Evolutionary conservation across 2,329 filamentous ascomycete species (phyloP), one percentile per base, ranked within the genome.

Genomic region (Ophiocordyceps unilateralis): DNA sequence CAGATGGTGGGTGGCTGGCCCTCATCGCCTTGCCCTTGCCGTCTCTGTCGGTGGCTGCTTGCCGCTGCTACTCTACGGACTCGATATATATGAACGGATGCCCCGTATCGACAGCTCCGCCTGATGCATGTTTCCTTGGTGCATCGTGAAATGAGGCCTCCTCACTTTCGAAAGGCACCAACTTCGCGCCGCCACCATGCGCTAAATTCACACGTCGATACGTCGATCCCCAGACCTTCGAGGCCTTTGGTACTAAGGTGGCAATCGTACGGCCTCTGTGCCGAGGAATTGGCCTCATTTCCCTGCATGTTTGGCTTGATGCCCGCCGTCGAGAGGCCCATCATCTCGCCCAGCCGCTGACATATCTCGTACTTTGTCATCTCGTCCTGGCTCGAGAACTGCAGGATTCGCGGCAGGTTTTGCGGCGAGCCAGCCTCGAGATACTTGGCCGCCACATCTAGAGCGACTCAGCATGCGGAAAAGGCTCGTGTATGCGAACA

Each of bases 361-460:
- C 83, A 88, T 44, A 95, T 93, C 58, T 89, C 78, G 59, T 88
- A 93, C 65, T 94, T 94, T 40, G 87, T 94, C 68, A 80, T 83
- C 49, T 70, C 74, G 51, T 93, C 83, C 60, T 94, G 85, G 39
- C 84, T 86, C 3, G 81, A 84, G 62, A 93, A 93, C 43, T 95
- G 87, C 17, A 94, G 68, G 38, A 87, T 73, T 23, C 56, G 64
- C 0, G 87, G 87, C 34, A 93, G 62, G 15, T 64, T 55, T 11
- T 65, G 58, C 41, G 68, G 63, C 32, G 72, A 65, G 39, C 66
- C 53, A 12, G 66, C 60, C 4, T 57, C 60, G 43, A 81, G 65
- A 53, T 88, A 91, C 53, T 82, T 78, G 47, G 67, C 68, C 2
- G 82, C 75, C 40, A 91, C 66, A 51, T 93, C 84, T 78, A 15